Evolutionary conservation across 2,329 filamentous ascomycete genomes (phyloP).

Genomic region (Fusarium sp.): DNA sequence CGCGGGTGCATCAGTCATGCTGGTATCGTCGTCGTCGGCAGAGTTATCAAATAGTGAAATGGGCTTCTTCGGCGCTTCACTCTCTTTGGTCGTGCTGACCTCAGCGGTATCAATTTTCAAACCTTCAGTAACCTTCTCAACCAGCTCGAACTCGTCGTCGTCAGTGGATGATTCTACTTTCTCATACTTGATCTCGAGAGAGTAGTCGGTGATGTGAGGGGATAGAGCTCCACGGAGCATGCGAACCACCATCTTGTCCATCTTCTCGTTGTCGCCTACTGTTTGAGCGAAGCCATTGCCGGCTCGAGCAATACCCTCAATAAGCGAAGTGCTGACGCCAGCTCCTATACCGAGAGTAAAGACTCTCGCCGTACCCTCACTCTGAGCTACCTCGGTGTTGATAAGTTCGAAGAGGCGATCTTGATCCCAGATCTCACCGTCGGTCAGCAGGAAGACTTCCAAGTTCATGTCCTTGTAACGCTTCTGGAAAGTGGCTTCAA

Average conservation of each 20-base stretch:
- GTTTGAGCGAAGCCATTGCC: conserved; percentile 73
- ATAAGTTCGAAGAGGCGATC: conserved; percentile 60
- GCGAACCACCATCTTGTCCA: conserved; percentile 76
- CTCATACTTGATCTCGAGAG: conserved; percentile 72
- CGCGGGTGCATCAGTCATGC: conserved; percentile 43
- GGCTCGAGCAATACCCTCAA: conserved; percentile 67
- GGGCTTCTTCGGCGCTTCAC: conserved; percentile 50
- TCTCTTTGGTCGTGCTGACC: conserved; percentile 25
- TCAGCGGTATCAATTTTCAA: conserved; percentile 55
- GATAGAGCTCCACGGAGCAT: conserved; percentile 80
- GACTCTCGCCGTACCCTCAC: conserved; percentile 61
- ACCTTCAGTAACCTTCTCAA: conserved; percentile 69
- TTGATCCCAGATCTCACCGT: conserved; percentile 67
- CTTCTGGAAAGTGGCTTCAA: conserved; percentile 59
- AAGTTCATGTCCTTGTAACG: conserved; percentile 63
- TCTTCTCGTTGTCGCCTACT: conserved; percentile 72
- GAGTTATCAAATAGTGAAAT: conserved; percentile 72
- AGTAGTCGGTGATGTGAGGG: conserved; percentile 75
- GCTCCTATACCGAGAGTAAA: conserved; percentile 69
- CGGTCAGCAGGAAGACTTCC: conserved; percentile 69
- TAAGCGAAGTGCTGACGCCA: conserved; percentile 64
- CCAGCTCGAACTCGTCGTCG: conserved; percentile 71
- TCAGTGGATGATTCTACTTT: conserved; percentile 34
- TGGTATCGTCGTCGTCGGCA: conserved; percentile 57
- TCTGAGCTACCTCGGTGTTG: conserved; percentile 56